Conservation (phyloP, 202 grass and related monocot species). For the Eragrostis tef region DNA sequence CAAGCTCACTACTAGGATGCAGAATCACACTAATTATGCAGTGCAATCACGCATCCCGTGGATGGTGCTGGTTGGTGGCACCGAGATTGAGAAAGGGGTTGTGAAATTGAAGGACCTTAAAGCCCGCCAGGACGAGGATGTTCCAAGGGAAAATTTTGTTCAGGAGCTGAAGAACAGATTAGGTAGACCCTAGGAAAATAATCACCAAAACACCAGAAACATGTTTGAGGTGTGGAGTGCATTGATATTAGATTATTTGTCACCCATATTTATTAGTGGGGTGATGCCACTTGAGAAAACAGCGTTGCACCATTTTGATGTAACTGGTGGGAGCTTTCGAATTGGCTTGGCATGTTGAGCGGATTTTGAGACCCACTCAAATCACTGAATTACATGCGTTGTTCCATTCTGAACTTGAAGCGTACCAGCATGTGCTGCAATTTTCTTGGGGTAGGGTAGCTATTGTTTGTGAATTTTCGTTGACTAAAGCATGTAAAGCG, state of each 20-base stretch:
- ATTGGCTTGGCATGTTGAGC: background rate
- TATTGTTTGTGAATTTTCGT: too few species aligned
- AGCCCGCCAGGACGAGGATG: conserved; percentile 55
- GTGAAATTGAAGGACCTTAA: conserved; percentile 70
- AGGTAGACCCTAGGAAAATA: conserved; percentile 1
- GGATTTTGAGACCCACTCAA: background rate
- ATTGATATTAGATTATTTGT: background rate
- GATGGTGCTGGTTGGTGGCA: conserved; percentile 58
- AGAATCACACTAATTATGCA: conserved; percentile 55
- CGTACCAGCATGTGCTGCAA: too few species aligned
- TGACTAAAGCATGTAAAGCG: too few species aligned
- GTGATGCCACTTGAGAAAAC: background rate
- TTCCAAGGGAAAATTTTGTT: conserved; percentile 52
- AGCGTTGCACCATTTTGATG: background rate
- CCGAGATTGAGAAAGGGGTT: conserved; percentile 28
- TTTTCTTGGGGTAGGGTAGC: too few species aligned
- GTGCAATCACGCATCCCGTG: conserved; percentile 41
- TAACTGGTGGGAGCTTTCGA: conserved; percentile 4
- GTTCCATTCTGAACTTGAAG: too few species aligned
- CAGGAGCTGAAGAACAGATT: conserved; percentile 56
- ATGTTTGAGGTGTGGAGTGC: background rate
- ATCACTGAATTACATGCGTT: conserved; percentile 24
- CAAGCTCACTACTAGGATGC: conserved; percentile 58
- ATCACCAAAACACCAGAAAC: background rate
- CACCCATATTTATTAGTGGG: background rate